Evolutionary conservation across 331 rosid genomes (phyloP).

Genomic region (Acacia concinna): DNA sequence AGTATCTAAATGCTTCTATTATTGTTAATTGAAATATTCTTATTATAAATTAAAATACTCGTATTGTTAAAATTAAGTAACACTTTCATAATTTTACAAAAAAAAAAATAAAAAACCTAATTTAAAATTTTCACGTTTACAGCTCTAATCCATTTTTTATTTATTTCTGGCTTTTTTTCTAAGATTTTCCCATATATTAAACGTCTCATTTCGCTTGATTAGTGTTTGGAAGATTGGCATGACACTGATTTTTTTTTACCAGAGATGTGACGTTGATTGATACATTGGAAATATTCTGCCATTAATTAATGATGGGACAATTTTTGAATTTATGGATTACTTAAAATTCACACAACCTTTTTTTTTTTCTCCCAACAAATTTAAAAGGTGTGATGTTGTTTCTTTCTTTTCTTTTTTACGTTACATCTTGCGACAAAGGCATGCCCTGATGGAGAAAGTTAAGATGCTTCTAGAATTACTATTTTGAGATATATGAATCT

Average conservation of each 20-base stretch:
- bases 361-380: not conserved
- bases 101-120: no score
- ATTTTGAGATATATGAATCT: not conserved
- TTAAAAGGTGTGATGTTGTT: not conserved
- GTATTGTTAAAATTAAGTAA: no score
- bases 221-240: no score
- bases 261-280: not conserved
- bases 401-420: not conserved
- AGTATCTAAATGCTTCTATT: no score
- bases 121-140: no score
- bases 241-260: not conserved
- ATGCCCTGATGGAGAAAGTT: not conserved
- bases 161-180: no score
- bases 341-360: not conserved
- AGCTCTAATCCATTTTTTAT: no score
- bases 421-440: not conserved
- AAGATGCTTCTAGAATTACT: not conserved
- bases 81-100: no score
- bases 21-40: no score
- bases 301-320: not conserved
- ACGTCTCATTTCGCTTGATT: no score
- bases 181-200: no score
- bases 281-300: not conserved
- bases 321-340: not conserved
- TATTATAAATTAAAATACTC: no score